phyloP scores from a whole-genome alignment of 352 stramenopile genomes.

The Phytophthora ohioensis region DNA sequence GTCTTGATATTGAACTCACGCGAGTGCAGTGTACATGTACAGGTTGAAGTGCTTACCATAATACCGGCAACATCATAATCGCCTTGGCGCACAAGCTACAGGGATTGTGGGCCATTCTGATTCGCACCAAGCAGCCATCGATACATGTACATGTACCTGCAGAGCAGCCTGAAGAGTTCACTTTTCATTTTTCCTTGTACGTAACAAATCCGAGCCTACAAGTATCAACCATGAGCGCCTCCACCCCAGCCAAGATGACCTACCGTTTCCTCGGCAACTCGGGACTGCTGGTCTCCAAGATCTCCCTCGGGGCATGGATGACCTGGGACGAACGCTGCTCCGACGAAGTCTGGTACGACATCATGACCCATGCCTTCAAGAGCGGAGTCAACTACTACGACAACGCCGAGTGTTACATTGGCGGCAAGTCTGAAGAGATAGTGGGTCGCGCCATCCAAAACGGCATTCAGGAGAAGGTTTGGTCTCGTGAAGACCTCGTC shows the following conservation, averaged over 20 bases:
- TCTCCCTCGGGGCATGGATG: slow-evolving; percentile 49
- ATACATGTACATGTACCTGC: no score
- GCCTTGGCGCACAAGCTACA: not conserved
- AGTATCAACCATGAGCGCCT: slow-evolving; percentile 7
- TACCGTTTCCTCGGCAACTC: slow-evolving; percentile 49
- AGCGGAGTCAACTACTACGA: slow-evolving; percentile 60
- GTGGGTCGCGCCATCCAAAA: slow-evolving; percentile 49
- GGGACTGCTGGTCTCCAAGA: slow-evolving; percentile 47
- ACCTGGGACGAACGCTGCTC: slow-evolving; percentile 23
- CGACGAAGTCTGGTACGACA: slow-evolving; percentile 36
- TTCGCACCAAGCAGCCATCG: not conserved
- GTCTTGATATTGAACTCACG: not conserved
- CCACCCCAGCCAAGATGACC: slow-evolving; percentile 35
- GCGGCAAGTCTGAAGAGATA: slow-evolving; percentile 43
- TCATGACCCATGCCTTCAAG: slow-evolving; percentile 49
- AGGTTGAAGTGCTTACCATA: not conserved
- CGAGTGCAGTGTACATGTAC: no score
- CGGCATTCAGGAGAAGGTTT: slow-evolving; percentile 37
- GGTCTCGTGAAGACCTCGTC: slow-evolving; percentile 53
- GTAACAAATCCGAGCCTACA: not conserved
- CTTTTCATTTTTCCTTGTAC: slow-evolving; percentile 1
- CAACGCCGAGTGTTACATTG: slow-evolving; percentile 51
- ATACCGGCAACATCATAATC: slow-evolving; percentile 2
- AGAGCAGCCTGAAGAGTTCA: not conserved
- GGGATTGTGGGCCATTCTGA: not conserved